These are phyloP conservation scores for Botrytis paeoniae DNA, from an alignment of 2,329 filamentous ascomycete genomes.

Conservation along the genomic window DNA sequence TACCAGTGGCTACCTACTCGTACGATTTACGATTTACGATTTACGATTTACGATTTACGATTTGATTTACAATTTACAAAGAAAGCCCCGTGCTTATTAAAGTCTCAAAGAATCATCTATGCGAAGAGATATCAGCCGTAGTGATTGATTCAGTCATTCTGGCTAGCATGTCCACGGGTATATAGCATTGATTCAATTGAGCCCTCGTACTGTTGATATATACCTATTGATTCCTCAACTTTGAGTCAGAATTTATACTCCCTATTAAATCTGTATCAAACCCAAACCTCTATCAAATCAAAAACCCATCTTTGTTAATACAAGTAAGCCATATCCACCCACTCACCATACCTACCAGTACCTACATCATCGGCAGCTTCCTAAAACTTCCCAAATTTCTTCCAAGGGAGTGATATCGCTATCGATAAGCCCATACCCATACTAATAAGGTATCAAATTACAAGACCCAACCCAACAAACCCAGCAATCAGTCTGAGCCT, in stretches of 20 bases:
- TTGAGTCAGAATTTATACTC: not conserved
- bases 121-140: not conserved
- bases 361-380: not conserved
- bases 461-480: not conserved
- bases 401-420: not conserved
- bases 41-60: too few species aligned
- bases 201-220: not conserved
- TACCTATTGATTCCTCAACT: not conserved
- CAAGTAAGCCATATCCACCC: not conserved
- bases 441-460: not conserved
- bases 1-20: not conserved
- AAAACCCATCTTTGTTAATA: not conserved
- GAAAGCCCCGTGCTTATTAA: not conserved
- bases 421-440: not conserved
- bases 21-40: too few species aligned
- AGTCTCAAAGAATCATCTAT: not conserved
- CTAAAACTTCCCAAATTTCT: not conserved
- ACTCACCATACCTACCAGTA: not conserved
- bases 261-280: not conserved
- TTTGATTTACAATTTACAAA: too few species aligned
- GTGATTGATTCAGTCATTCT: not conserved
- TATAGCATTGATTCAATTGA: not conserved
- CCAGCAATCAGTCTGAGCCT: not conserved
- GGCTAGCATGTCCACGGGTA: not conserved
- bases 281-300: not conserved